Conservation (phyloP, 768 basidiomycete genomes). For the Suillus hirtellus region DNA sequence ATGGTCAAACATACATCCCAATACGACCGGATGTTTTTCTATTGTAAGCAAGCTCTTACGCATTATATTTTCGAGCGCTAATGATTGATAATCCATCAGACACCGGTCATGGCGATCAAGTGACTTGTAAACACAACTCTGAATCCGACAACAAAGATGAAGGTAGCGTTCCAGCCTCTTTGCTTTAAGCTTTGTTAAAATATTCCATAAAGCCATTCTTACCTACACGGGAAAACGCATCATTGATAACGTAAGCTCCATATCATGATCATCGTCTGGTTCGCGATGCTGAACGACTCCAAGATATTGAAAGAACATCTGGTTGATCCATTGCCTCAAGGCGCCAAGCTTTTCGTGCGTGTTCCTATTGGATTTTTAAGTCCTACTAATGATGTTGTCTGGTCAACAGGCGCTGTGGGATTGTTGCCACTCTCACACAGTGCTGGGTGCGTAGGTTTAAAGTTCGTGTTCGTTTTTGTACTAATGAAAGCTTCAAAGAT, state of each 20-base stretch:
- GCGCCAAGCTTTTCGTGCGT: conserved; percentile 30
- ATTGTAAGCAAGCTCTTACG: conserved; percentile 7
- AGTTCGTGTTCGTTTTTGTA: not conserved
- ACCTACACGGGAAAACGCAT: conserved; percentile 19
- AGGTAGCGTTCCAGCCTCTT: conserved; percentile 31
- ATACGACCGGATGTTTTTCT: conserved; percentile 13
- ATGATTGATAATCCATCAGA: conserved; percentile 27
- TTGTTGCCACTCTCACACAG: conserved; percentile 31
- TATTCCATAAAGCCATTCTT: conserved; percentile 15
- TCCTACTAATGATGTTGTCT: not conserved
- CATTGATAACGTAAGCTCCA: conserved; percentile 24
- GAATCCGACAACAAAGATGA: conserved; percentile 57
- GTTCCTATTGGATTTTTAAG: not conserved
- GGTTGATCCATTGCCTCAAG: conserved; percentile 26
- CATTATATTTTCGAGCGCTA: too few relatives aligned
- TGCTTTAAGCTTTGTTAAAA: not conserved
- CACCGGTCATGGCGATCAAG: conserved; percentile 52
- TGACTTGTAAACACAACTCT: conserved; percentile 39
- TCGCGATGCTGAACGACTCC: not conserved
- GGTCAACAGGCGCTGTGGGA: conserved; percentile 28
- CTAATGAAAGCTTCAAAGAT: conserved; percentile 16
- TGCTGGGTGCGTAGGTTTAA: conserved; percentile 21
- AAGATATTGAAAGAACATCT: conserved; percentile 27
- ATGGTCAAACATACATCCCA: not conserved
- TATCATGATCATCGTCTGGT: conserved; percentile 21